Conservation (phyloP, 1,284 basidiomycete genomes). For the Dichomitus squalens region DNA sequence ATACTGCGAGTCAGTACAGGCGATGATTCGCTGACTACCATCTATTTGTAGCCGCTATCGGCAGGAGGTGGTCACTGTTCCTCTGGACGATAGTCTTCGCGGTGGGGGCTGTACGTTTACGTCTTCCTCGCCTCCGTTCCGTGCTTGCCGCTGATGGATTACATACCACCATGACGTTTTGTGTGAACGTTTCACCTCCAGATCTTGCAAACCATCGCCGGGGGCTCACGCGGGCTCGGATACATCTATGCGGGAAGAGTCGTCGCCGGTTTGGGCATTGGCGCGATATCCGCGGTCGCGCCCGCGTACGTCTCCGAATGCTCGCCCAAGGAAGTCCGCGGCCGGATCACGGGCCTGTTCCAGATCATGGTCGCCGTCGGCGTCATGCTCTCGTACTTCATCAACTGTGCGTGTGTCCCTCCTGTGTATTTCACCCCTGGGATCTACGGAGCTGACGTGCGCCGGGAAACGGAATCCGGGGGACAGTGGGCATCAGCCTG, state of each 20-base stretch:
- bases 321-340: conserved; percentile 73
- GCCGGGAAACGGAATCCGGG: too few species aligned
- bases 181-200: conserved; percentile 22
- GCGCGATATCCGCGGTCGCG: conserved; percentile 66
- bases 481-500: conserved; percentile 62
- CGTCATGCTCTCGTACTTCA: conserved; percentile 79
- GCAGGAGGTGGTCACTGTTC: conserved; percentile 58
- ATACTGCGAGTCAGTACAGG: too few species aligned
- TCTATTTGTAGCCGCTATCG: conserved; percentile 46
- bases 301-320: conserved; percentile 83
- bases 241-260: conserved; percentile 80
- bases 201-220: conserved; percentile 65
- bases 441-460: too few species aligned
- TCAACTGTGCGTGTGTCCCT: conserved; percentile 60
- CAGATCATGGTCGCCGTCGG: conserved; percentile 81
- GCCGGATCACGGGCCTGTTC: conserved; percentile 75
- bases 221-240: conserved; percentile 52
- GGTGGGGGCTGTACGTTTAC: conserved; percentile 66
- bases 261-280: conserved; percentile 69
- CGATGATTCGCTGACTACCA: neutral
- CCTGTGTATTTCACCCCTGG: neutral
- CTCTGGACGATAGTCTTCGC: conserved; percentile 63
- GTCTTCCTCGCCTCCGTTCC: too few species aligned
- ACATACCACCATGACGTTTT: too few species aligned
- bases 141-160: conserved; percentile 17